Base-by-base conservation (phyloP, 169 alveolate genomes). In the Theileria orientalis region DNA sequence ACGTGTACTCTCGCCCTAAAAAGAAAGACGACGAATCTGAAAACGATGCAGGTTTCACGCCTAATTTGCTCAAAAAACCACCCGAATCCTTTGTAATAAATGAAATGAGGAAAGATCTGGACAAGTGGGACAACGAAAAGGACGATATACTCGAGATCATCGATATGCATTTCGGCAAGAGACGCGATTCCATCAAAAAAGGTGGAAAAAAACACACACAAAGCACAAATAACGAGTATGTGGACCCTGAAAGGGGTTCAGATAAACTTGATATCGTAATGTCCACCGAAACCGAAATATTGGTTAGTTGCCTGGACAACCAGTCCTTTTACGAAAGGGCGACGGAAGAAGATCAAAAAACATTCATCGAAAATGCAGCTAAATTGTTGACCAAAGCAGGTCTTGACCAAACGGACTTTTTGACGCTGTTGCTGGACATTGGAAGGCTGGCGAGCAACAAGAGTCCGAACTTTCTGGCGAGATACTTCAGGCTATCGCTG, bases 41-140 rank as follows among this genome's bases (percentile, higher is more conserved):
- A 42, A 13, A 14, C 52, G 13, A 42, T 14, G 16, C 13, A 42
- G 16, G 29, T 6, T 35, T 0, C 27, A 25, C 19, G 37, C 52
- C 16, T 51, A 3, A 25, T n/a, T 8, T 5, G 11, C 16, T 27
- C 16, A 14, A 23, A 54, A 23, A 8, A 49, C 19, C 1, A 60
- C 19, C 3, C 7, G 61, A 35, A 6, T 23, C 56, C 29, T 44
- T 74, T 14, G 52, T 51, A 0, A 64, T 63, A 51, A 67, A 68
- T 57, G 72, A 76, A 60, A 37, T n/a, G n/a, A n/a, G n/a, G n/a
- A 76, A 76, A 67, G 87, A 79, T 59, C 78, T 79, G 27, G 83
- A 72, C 51, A 85, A 70, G 21, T 79, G 87, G 87, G 87, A 79
- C 33, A 71, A 72, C 7, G 87, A 79, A 33, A 79, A 79, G 54